Evolutionary conservation across 805 yeast species (phyloP).

Genomic region (Saccharomycopsis fermentans): DNA sequence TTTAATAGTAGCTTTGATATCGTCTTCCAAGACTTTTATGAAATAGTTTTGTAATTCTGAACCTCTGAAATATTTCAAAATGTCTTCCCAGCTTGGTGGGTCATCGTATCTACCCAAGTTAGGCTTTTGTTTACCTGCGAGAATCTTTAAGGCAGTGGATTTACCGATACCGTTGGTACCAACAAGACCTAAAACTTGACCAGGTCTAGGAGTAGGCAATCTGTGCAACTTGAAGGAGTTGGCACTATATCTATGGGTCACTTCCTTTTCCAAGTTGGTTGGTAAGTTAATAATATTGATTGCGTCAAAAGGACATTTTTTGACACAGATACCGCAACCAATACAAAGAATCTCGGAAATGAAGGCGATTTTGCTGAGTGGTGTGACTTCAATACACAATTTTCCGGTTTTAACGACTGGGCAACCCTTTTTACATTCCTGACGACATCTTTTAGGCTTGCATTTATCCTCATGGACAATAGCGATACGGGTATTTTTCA

Average conservation of each 20-base stretch:
- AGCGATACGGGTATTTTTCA: conserved; percentile 74
- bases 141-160: conserved; percentile 90
- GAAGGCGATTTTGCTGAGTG: conserved; percentile 85
- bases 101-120: conserved; percentile 88
- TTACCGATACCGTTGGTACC: conserved; percentile 99
- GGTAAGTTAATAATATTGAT: conserved; percentile 93
- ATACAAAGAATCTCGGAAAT: conserved; percentile 91
- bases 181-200: conserved; percentile 94
- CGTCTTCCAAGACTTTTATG: conserved; percentile 86
- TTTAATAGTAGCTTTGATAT: conserved; percentile 93
- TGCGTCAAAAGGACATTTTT: conserved; percentile 97
- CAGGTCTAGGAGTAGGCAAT: conserved; percentile 97
- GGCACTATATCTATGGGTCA: conserved; percentile 95
- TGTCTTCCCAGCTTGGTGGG: conserved; percentile 97
- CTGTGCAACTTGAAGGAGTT: conserved; percentile 95
- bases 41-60: conserved; percentile 94
- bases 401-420: conserved; percentile 98
- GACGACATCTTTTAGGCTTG: conserved; percentile 97
- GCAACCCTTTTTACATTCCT: conserved; percentile 94
- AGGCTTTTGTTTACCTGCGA: conserved; percentile 97
- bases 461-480: conserved; percentile 91
- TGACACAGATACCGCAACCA: conserved; percentile 99
- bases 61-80: conserved; percentile 86
- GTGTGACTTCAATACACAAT: conserved; percentile 92
- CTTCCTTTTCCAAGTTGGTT: conserved; percentile 84